phyloP scores from a whole-genome alignment of 257 asterid species.

The Petunia secreta region DNA sequence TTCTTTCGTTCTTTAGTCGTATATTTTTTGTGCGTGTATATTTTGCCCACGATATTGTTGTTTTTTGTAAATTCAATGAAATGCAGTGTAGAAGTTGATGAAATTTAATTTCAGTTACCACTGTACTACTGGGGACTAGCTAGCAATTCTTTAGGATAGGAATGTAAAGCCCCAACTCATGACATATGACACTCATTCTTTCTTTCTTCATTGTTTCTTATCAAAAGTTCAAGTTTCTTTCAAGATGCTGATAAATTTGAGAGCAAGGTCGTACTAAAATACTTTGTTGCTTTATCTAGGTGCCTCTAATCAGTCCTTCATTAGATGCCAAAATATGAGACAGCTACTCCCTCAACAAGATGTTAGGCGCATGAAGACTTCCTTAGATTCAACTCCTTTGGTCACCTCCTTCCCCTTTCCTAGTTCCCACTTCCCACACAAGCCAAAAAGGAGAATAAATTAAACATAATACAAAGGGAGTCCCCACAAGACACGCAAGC shows the following conservation, averaged over 20 bases:
- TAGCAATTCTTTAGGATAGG: constrained; percentile 15
- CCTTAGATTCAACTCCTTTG: neutral
- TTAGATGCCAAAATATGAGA: constrained; percentile 15
- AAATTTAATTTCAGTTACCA: neutral
- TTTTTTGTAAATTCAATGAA: constrained; percentile 23
- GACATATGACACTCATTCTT: constrained; percentile 23
- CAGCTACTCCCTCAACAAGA: neutral
- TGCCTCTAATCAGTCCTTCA: too few relatives aligned
- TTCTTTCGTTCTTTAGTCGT: constrained; percentile 22
- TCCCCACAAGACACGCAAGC: too few relatives aligned
- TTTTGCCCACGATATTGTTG: constrained; percentile 1
- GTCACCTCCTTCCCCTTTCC: neutral
- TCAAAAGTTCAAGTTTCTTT: neutral
- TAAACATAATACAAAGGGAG: too few relatives aligned
- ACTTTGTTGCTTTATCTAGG: too few relatives aligned
- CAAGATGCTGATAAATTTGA: neutral
- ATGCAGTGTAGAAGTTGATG: constrained; percentile 2
- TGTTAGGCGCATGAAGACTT: neutral
- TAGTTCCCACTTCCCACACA: too few relatives aligned
- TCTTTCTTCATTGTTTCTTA: neutral
- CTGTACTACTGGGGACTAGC: neutral
- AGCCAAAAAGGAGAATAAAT: too few relatives aligned
- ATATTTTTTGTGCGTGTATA: constrained; percentile 15
- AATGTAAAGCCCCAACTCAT: constrained; percentile 26
- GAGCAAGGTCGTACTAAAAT: too few relatives aligned